Conservation (phyloP, 169 alveolate species). For the Plasmodium relictum region DNA sequence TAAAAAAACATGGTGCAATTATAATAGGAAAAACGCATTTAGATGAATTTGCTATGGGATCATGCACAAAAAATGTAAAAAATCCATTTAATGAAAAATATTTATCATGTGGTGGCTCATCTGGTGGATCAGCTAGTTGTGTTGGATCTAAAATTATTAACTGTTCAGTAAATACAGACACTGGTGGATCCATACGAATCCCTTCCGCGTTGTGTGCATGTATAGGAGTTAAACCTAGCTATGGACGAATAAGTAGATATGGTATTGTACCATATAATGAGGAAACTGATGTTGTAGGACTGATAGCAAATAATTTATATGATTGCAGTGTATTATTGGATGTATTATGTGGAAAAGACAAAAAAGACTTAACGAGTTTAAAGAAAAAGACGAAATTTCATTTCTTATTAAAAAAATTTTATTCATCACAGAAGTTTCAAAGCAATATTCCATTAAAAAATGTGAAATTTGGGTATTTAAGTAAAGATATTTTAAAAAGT, state of each 20-base stretch:
- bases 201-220: constrained; percentile 83
- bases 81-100: constrained; percentile 77
- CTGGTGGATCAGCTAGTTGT: constrained; percentile 86
- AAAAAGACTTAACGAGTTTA: constrained; percentile 35
- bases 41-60: constrained; percentile 86
- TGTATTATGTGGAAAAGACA: constrained; percentile 41
- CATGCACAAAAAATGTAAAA: constrained; percentile 73
- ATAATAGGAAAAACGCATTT: constrained; percentile 82
- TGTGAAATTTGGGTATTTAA: constrained; percentile 44
- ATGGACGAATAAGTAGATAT: constrained; percentile 73
- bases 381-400: constrained; percentile 29
- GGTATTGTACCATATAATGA: constrained; percentile 73
- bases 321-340: constrained; percentile 67
- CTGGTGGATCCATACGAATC: constrained; percentile 84
- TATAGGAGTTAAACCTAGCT: constrained; percentile 83
- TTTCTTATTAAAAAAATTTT: constrained; percentile 30
- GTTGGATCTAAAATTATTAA: constrained; percentile 80
- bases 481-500: constrained; percentile 14
- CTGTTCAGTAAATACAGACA: constrained; percentile 83
- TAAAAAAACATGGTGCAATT: constrained; percentile 78
- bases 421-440: constrained; percentile 10
- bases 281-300: constrained; percentile 74
- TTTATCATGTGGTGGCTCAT: constrained; percentile 84
- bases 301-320: constrained; percentile 48
- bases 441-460: constrained; percentile 25